These are phyloP conservation scores for Paradendryphiella salina DNA, from an alignment of 2,329 filamentous ascomycete genomes.

Conservation along the genomic window DNA sequence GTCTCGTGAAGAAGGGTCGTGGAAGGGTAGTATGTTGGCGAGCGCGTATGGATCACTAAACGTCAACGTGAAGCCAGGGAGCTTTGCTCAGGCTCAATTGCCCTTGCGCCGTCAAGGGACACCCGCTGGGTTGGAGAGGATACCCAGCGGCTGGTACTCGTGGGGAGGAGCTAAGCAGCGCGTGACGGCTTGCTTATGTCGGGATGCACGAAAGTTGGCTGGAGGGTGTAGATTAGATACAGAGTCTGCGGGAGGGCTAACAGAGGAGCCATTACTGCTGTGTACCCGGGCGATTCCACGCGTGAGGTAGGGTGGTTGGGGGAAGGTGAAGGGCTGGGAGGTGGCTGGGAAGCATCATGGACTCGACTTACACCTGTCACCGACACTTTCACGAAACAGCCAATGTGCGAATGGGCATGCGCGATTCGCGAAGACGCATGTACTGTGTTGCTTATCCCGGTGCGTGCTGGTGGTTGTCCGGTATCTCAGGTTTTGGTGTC, in stretches of 20 bases:
- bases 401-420: constrained; percentile 14
- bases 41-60: constrained; percentile 29
- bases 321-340: constrained; percentile 22
- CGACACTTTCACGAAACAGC: constrained; percentile 18
- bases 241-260: constrained; percentile 25
- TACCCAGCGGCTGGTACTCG: constrained; percentile 23
- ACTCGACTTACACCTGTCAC: constrained; percentile 19
- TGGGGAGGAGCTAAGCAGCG: constrained; percentile 16
- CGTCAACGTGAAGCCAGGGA: constrained; percentile 32
- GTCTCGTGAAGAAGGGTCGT: constrained; percentile 40
- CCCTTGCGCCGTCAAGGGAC: constrained; percentile 26
- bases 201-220: constrained; percentile 26
- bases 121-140: constrained; percentile 25
- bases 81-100: constrained; percentile 15
- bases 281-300: constrained; percentile 13
- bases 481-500: constrained; percentile 17
- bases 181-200: constrained; percentile 22
- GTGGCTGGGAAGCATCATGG: constrained; percentile 22
- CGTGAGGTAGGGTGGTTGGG: constrained; percentile 9
- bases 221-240: constrained; percentile 27
- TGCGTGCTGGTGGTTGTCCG: constrained; percentile 15
- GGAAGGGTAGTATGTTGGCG: constrained; percentile 36
- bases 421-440: constrained; percentile 20
- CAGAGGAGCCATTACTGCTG: constrained; percentile 31
- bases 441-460: constrained; percentile 17